Base-by-base conservation (phyloP, 495 filamentous ascomycete species). In the Trichoderma gamsii region DNA sequence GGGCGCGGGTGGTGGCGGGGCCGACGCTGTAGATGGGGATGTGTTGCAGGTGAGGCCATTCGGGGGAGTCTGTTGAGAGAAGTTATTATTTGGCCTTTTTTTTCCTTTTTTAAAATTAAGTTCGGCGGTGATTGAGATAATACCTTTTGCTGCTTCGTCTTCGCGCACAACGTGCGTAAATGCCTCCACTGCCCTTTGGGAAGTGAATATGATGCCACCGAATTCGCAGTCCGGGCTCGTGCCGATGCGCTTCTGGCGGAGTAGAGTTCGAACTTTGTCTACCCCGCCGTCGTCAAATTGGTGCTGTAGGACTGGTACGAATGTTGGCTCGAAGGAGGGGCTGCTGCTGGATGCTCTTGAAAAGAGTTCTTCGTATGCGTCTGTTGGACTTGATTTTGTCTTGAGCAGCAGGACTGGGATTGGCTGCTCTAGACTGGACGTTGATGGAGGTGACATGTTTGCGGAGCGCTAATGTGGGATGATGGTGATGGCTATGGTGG, bases 201-300 rank as follows among this genome's bases (percentile, higher is more conserved):
- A 96, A 0, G 95, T 99, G 76, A 99, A 96, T 63, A 97, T 90
- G 65, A 97, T 74, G 1, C 91, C 93, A 15, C 92, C 92, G 76
- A 96, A 96, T 69, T 79, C 75, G 65, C 77, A 70, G 12, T 70
- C 75, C 32, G 67, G 41, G 56, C 69, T 35, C 3, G 25, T 70
- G 43, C 72, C 75, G 68, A 85, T 80, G n/a, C 69, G 63, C 29
- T 71, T 72, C 23, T 69, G 70, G n/a, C 70, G 66, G 38, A 86
- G 72, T 4, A 81, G 66, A 2, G 56, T 41, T 52, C 76, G 70
- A 23, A 85, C 73, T 41, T 70, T 72, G 61, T 73, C 69, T 74
- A 85, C 73, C 0, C 82, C 82, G 3, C 73, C 70, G 18, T 82
- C 75, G 35, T 77, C 72, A 70, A 84, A 83, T 66, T 78, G 80